These are phyloP conservation scores for Penicillium janthinellum DNA, from an alignment of 2,329 filamentous ascomycete genomes.

Conservation along the genomic window DNA sequence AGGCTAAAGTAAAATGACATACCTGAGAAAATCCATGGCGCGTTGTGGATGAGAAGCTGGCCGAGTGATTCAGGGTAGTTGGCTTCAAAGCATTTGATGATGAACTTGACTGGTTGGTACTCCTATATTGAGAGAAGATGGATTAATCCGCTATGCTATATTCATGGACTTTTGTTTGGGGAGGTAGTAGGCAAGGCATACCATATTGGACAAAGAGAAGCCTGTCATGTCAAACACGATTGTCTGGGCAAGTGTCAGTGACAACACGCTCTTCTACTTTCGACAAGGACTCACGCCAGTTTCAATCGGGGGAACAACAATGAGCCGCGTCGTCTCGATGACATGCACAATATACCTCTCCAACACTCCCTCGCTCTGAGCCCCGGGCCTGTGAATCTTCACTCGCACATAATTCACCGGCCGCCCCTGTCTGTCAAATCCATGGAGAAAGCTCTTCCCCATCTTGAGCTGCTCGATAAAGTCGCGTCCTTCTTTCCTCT, in stretches of 20 bases:
- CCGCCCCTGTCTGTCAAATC: conserved; percentile 50
- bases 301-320: conserved; percentile 74
- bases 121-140: conserved; percentile 51
- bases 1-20: conserved; percentile 28
- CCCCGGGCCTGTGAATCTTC: conserved; percentile 75
- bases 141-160: not conserved
- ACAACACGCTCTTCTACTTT: no score
- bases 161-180: no score
- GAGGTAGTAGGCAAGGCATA: conserved; percentile 35
- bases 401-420: conserved; percentile 83
- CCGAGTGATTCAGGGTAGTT: conserved; percentile 94
- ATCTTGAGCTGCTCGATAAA: conserved; percentile 23
- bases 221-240: conserved; percentile 92
- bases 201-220: conserved; percentile 92
- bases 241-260: conserved; percentile 56
- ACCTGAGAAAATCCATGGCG: conserved; percentile 94
- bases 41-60: conserved; percentile 85
- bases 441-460: conserved; percentile 26
- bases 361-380: conserved; percentile 77
- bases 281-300: conserved; percentile 69
- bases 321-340: conserved; percentile 83
- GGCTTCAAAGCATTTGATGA: conserved; percentile 97
- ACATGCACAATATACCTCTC: conserved; percentile 88
- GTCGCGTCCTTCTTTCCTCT: conserved; percentile 44
- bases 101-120: conserved; percentile 93